A percentile compares a stretch with the other conserved stretches of the same genome.
phyloP scores from a whole-genome alignment of 2,329 filamentous ascomycete genomes.

The Alternaria gaisen region DNA sequence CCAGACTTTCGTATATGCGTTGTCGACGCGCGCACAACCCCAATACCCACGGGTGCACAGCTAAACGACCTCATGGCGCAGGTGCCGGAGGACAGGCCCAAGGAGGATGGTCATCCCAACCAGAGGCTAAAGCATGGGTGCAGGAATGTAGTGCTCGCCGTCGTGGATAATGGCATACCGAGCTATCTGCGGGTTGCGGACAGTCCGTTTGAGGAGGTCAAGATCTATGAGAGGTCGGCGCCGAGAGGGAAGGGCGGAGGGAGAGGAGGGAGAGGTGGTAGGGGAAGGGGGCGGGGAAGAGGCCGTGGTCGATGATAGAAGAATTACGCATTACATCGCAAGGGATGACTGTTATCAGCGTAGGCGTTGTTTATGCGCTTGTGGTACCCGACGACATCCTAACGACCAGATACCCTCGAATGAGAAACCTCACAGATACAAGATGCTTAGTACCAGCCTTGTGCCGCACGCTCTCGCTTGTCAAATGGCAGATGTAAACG shows the following conservation, averaged over 20 bases:
- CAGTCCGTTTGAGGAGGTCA: conserved; percentile 76
- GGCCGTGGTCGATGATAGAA: conserved; percentile 12
- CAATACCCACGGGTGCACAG: conserved; percentile 77
- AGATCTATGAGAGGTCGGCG: conserved; percentile 65
- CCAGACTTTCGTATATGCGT: conserved; percentile 90
- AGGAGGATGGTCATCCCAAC: conserved; percentile 68
- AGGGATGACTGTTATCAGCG: too few relatives aligned
- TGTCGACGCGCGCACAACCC: conserved; percentile 75
- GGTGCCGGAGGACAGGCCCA: conserved; percentile 73
- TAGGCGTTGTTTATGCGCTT: too few relatives aligned
- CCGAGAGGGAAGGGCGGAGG: conserved; percentile 51
- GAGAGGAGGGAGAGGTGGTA: conserved; percentile 48
- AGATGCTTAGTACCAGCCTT: too few relatives aligned
- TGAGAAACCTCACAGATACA: too few relatives aligned
- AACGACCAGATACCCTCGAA: too few relatives aligned
- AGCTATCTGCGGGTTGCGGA: conserved; percentile 87
- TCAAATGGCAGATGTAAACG: too few relatives aligned
- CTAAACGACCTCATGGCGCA: conserved; percentile 75
- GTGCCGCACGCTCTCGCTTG: too few relatives aligned
- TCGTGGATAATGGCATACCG: conserved; percentile 88
- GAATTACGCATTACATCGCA: too few relatives aligned
- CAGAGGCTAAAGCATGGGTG: conserved; percentile 83
- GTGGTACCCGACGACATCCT: too few relatives aligned
- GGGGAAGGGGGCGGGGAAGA: conserved; percentile 38
- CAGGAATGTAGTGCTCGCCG: conserved; percentile 82